phyloP scores from a whole-genome alignment of 1,139 yeast species.

The Williopsis jadinii region DNA sequence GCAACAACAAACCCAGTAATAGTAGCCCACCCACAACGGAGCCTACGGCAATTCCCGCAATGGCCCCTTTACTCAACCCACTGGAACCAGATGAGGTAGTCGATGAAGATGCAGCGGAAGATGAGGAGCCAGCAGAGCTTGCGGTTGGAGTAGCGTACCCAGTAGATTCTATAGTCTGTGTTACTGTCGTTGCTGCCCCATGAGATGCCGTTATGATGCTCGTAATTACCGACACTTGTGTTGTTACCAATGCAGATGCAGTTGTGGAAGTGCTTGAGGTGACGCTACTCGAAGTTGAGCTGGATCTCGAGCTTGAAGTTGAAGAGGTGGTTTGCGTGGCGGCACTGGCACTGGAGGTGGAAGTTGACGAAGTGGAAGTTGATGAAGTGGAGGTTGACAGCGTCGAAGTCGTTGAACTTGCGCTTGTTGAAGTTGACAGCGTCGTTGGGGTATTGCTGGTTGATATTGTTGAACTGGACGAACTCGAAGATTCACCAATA shows the following conservation, averaged over 20 bases:
- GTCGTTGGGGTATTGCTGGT: constrained; percentile 22
- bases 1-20: constrained; percentile 30
- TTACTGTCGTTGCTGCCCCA: constrained; percentile 7
- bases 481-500: constrained; percentile 12
- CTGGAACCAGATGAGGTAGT: constrained; percentile 2
- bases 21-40: constrained; percentile 41
- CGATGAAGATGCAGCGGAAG: constrained; percentile 10
- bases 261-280: neutral
- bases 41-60: constrained; percentile 70
- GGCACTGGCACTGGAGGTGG: constrained; percentile 2
- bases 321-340: constrained; percentile 3
- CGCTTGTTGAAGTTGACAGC: constrained; percentile 5
- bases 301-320: constrained; percentile 5
- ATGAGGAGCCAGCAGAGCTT: constrained; percentile 6
- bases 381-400: constrained; percentile 15
- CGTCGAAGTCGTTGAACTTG: constrained; percentile 4
- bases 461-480: constrained; percentile 15
- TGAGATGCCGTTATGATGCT: constrained; percentile 20
- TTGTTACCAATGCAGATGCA: constrained; percentile 4
- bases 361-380: constrained; percentile 17
- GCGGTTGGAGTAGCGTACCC: constrained; percentile 10
- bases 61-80: constrained; percentile 51
- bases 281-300: constrained; percentile 1
- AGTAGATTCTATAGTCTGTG: constrained; percentile 8
- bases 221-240: constrained; percentile 11